Evolutionary conservation across 2,329 filamentous ascomycete genomes (phyloP).

Genomic region (Botrytis deweyae): DNA sequence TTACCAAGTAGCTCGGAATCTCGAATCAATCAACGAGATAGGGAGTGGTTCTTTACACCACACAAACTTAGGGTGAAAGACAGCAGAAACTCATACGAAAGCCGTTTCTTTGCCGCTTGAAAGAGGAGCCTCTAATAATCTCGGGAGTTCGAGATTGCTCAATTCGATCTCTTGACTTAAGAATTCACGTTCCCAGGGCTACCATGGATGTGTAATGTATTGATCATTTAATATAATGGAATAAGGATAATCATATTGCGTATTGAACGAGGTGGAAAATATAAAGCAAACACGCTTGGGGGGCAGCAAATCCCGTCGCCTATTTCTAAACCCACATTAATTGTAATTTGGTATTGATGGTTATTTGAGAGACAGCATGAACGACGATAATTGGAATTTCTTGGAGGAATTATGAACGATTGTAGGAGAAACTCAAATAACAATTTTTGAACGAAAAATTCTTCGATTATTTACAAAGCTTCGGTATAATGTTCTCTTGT

Average conservation of each 20-base stretch:
- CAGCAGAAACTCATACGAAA: fast-evolving
- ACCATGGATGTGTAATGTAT: neutral
- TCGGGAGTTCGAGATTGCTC: neutral
- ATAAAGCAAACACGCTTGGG: neutral
- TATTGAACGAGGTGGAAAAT: neutral
- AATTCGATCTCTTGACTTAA: neutral
- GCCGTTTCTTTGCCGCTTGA: neutral
- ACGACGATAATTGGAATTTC: neutral
- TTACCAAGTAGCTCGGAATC: neutral
- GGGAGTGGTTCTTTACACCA: neutral
- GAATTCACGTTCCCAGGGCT: neutral
- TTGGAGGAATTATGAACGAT: neutral
- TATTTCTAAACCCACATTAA: neutral
- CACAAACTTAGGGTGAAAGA: neutral
- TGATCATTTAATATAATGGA: neutral
- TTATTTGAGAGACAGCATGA: neutral
- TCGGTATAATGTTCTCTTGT: neutral
- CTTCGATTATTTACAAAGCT: neutral
- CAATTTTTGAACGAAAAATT: neutral
- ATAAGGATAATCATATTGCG: neutral
- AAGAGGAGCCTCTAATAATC: neutral
- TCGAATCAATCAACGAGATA: neutral
- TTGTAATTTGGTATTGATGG: neutral
- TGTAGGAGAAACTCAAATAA: neutral
- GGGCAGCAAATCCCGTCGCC: neutral